Evolutionary conservation across 2,329 filamentous ascomycete species (phyloP).

Genomic region (Paraphaeosphaeria sporulosa): DNA sequence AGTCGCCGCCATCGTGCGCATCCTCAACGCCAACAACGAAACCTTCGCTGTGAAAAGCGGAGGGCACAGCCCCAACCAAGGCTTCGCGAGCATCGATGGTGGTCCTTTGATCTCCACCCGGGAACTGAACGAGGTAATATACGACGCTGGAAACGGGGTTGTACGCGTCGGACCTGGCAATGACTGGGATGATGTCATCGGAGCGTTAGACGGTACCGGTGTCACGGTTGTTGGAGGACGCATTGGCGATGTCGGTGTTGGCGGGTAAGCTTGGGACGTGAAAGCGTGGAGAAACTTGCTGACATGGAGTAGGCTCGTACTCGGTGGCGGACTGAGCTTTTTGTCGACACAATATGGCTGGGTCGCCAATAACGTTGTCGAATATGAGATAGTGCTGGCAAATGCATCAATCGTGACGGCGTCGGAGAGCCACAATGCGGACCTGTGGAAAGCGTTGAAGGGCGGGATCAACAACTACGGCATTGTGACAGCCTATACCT

Average conservation of each 20-base stretch:
- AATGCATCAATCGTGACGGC: constrained; percentile 55
- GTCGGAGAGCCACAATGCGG: constrained; percentile 46
- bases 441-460: constrained; percentile 53
- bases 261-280: constrained; percentile 41
- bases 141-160: constrained; percentile 23
- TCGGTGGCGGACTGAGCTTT: constrained; percentile 54
- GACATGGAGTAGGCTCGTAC: constrained; percentile 28
- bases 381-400: constrained; percentile 57
- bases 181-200: constrained; percentile 42
- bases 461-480: constrained; percentile 56
- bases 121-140: constrained; percentile 34
- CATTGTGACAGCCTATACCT: constrained; percentile 49
- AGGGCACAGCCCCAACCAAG: constrained; percentile 55
- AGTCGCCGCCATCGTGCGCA: constrained; percentile 60
- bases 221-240: constrained; percentile 53
- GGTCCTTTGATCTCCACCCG: constrained; percentile 56
- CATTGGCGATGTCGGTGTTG: constrained; percentile 56
- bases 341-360: constrained; percentile 53
- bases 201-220: constrained; percentile 41
- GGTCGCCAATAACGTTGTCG: constrained; percentile 56
- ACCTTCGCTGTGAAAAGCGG: constrained; percentile 65
- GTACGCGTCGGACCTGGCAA: constrained; percentile 39
- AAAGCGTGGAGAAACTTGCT: not conserved
- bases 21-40: constrained; percentile 51
- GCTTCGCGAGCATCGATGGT: constrained; percentile 54